Conservation (phyloP, 345 rosid species). For the Isatis tinctoria region DNA sequence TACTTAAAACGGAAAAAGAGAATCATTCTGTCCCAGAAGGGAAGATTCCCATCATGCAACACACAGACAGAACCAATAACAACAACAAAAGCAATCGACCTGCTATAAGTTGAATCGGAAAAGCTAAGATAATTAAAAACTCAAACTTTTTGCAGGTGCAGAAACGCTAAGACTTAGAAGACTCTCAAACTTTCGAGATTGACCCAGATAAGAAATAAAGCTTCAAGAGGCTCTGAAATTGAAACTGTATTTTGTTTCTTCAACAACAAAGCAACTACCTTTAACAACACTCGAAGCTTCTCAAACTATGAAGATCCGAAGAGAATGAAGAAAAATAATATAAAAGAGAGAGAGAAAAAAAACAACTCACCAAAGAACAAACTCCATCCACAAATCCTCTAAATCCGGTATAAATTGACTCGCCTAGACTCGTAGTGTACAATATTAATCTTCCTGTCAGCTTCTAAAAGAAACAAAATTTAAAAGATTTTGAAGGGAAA, state of each 20-base stretch:
- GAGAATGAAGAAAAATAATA: neutral
- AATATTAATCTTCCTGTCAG: slow-evolving; percentile 23
- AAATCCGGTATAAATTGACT: slow-evolving; percentile 1
- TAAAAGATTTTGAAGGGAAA: neutral
- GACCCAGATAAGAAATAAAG: neutral
- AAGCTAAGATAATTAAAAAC: neutral
- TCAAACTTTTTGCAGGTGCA: slow-evolving; percentile 13
- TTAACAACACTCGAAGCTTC: slow-evolving; percentile 15
- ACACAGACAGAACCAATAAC: slow-evolving; percentile 12
- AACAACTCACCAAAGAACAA: slow-evolving; percentile 13
- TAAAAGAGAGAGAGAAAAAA: neutral
- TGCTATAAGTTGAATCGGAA: neutral
- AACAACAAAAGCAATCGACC: neutral
- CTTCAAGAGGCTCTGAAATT: neutral
- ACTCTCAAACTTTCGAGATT: neutral
- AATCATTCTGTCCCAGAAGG: slow-evolving; percentile 12
- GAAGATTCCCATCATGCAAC: slow-evolving; percentile 10
- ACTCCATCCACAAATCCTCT: slow-evolving; percentile 15
- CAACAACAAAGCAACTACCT: slow-evolving; percentile 16
- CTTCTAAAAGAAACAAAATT: neutral
- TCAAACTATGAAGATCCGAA: slow-evolving; percentile 9
- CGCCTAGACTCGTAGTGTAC: slow-evolving; percentile 16
- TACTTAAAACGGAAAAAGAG: neutral
- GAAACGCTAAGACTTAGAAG: neutral
- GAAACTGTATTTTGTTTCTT: neutral